Evolutionary conservation across 257 asterid genomes (phyloP), one percentile per base, ranked within the genome.

Genomic region (Orobanche coerulescens): DNA sequence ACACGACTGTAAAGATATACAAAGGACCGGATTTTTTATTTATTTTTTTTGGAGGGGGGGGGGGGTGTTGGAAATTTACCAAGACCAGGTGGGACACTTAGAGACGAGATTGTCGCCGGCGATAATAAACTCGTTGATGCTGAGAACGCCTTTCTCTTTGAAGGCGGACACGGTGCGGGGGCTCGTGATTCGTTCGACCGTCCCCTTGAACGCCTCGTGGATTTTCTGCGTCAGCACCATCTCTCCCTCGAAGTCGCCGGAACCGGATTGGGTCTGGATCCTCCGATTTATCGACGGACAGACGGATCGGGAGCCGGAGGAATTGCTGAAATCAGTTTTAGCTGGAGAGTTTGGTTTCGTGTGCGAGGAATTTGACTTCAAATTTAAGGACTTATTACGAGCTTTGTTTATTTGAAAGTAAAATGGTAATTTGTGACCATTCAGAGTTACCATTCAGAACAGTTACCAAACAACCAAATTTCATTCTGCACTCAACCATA

Each of bases 51-150:
- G n/a, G n/a, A n/a, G n/a, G n/a, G n/a, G n/a, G n/a, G n/a, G n/a
- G 31, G 28, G 48, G 42, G 4, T 16, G 18, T 14, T 24, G 59
- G 43, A 34, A 22, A 58, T n/a, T 51, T 83, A 93, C 99, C 99
- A 89, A 7, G 99, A 84, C 99, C 99, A 93, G 23, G 99, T 93
- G 14, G 99, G 97, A 76, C 97, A 93, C 73, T 93, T 93, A 54
- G 97, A 81, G 73, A 93, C 99, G 54, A 89, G 99, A 66, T 93
- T 93, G 61, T 93, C 99, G 28, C 99, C 99, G 71, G 99, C 99
- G 73, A 84, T 65, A 71, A 89, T 69, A 73, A 93, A 93, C 75
- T 93, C 99, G 56, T 75, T 79, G 83, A 86, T 75, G 85, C 94
- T 93, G 47, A 93, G 94, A 37, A 93, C 97, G 48, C 99, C 99